Base-by-base conservation (phyloP, 495 filamentous ascomycete species). In the Podospora australis region DNA sequence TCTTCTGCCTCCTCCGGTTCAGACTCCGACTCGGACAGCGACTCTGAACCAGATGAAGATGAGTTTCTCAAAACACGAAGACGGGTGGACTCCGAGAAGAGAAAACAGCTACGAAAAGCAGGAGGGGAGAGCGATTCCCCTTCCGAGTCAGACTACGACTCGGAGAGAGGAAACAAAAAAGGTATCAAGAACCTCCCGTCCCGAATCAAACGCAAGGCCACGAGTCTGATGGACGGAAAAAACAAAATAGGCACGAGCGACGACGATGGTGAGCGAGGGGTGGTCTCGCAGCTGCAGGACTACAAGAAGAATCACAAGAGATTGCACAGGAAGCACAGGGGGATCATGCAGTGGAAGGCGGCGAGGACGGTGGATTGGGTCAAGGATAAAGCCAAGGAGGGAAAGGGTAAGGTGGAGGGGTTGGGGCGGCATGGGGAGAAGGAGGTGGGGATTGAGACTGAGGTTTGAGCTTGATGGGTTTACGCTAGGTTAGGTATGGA, bases 301-400 rank as follows among this genome's bases (percentile, higher is more conserved):
- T 78, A 81, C 58, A 73, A 73, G 54, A 67, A 73, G 55, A 77
- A 83, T 49, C 73, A 75, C 51, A 73, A 73, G 53, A 67, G 75
- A 38, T 70, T 83, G 51, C 78, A 82, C 57, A 63, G 82, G 39
- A 80, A 78, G 56, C 80, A 85, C 53, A 62, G 79, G 20, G 82
- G 81, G 1, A 50, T 84, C 44, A 84, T 84, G 81, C 82, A 85
- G 60, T 86, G 81, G 79, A 79, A 77, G 59, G 77, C 79, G 19
- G 78, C 77, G 45, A 55, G 82, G 54, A 74, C 78, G 55, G 64
- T 74, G 48, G 74, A 78, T 53, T 83, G 83, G 54, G 70, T 80
- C 20, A 76, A 74, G 38, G 77, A 78, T 36, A 73, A 84, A 59
- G 61, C 74, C 3, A 75, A 70, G 48, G 62, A 78, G 46, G 71